These are phyloP conservation scores for Ensete glaucum DNA, from an alignment of 176 grass and related monocot genomes.

Conservation along the genomic window DNA sequence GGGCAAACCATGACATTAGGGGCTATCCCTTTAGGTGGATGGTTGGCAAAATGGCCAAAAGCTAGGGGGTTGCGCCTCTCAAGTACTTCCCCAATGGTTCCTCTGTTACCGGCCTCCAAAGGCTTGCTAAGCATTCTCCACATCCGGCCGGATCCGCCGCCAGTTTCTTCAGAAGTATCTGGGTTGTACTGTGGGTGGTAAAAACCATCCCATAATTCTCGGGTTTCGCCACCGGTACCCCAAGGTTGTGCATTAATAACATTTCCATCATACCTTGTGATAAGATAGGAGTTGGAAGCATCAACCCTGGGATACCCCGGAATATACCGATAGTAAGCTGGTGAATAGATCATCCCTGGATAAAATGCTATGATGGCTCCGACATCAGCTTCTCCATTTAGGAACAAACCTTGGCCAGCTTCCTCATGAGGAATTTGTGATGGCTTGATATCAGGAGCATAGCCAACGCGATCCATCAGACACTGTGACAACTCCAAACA, in stretches of 20 bases:
- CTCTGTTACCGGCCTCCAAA: conserved; percentile 31
- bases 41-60: conserved; percentile 87
- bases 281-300: conserved; percentile 64
- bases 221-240: conserved; percentile 45
- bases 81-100: conserved; percentile 51
- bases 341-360: conserved; percentile 83
- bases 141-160: conserved; percentile 41
- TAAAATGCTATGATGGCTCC: conserved; percentile 80
- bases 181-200: conserved; percentile 25
- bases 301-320: conserved; percentile 88
- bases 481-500: conserved; percentile 50
- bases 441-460: conserved; percentile 57
- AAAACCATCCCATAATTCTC: conserved; percentile 74
- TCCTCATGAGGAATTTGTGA: conserved; percentile 87
- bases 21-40: conserved; percentile 50
- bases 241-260: conserved; percentile 87
- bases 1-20: conserved; percentile 93
- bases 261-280: conserved; percentile 83
- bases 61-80: conserved; percentile 82
- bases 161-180: conserved; percentile 21
- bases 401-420: conserved; percentile 73
- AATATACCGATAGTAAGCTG: conserved; percentile 87
- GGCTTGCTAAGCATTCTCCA: conserved; percentile 82
- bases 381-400: conserved; percentile 51
- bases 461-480: conserved; percentile 48